Conservation (phyloP, 1,139 yeast genomes). For the Zygoascus hellenicus region DNA sequence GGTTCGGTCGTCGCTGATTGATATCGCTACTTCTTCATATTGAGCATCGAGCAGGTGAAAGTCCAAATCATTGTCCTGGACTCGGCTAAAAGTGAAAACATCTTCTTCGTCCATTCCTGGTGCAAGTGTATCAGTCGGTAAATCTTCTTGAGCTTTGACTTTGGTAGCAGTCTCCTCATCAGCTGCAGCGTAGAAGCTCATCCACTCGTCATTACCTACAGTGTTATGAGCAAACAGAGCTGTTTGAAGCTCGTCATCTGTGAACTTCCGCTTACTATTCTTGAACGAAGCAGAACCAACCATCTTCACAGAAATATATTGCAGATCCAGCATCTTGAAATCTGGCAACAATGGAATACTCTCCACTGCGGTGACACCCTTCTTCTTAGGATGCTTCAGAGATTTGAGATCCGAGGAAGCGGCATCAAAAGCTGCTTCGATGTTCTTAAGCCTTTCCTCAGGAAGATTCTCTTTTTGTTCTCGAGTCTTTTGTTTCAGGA, state of each 20-base stretch:
- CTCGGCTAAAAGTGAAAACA: constrained; percentile 53
- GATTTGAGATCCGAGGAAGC: constrained; percentile 43
- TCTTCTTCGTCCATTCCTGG: constrained; percentile 42
- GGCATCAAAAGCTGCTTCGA: constrained; percentile 70
- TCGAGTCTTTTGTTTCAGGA: constrained; percentile 24
- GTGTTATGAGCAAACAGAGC: constrained; percentile 73
- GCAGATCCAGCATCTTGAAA: constrained; percentile 78
- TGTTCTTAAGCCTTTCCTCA: constrained; percentile 55
- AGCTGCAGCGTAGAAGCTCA: constrained; percentile 58
- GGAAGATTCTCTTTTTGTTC: constrained; percentile 33
- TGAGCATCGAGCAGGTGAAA: constrained; percentile 43
- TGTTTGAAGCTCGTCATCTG: constrained; percentile 47
- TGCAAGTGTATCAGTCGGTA: constrained; percentile 29
- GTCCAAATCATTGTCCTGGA: constrained; percentile 77
- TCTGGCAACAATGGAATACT: constrained; percentile 87
- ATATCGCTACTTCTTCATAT: constrained; percentile 53
- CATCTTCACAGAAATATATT: constrained; percentile 65
- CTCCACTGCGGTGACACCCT: constrained; percentile 63
- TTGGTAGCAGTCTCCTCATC: constrained; percentile 33
- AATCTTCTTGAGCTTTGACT: constrained; percentile 26
- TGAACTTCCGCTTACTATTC: constrained; percentile 39
- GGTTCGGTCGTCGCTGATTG: constrained; percentile 48
- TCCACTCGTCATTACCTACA: constrained; percentile 75
- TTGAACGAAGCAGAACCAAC: constrained; percentile 69
- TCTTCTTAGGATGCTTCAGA: constrained; percentile 74